Evolutionary conservation across 2,329 filamentous ascomycete genomes (phyloP).

Genomic region (Ophiostoma pallidulum): DNA sequence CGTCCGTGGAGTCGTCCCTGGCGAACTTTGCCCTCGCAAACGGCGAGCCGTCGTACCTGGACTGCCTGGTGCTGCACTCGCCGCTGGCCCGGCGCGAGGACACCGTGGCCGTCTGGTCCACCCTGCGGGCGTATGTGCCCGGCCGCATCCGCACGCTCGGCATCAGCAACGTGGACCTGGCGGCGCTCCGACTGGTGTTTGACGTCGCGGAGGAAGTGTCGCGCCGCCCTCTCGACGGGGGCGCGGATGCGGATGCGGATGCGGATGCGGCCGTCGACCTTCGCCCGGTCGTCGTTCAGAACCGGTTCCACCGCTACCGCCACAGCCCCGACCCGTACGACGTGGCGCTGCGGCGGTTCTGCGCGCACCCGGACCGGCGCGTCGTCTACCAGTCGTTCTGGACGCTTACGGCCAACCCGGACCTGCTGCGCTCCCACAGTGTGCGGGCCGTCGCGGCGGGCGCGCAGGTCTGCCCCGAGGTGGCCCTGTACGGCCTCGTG

Average conservation of each 20-base stretch:
- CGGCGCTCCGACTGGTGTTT: slow-evolving; percentile 45
- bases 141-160: slow-evolving; percentile 56
- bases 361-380: slow-evolving; percentile 22
- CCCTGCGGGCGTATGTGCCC: slow-evolving; percentile 59
- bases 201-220: slow-evolving; percentile 15
- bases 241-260: too few species aligned
- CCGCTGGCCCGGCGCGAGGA: slow-evolving; percentile 33
- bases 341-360: slow-evolving; percentile 43
- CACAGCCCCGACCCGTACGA: slow-evolving; percentile 42
- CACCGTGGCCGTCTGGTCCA: slow-evolving; percentile 55
- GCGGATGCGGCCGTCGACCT: neutral
- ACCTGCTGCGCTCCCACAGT: slow-evolving; percentile 33
- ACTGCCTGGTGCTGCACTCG: slow-evolving; percentile 70
- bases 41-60: slow-evolving; percentile 38
- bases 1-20: slow-evolving; percentile 59
- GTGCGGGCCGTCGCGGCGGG: slow-evolving; percentile 33
- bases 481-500: slow-evolving; percentile 39
- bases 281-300: slow-evolving; percentile 58
- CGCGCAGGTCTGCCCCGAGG: slow-evolving; percentile 28
- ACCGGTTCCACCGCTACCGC: slow-evolving; percentile 55
- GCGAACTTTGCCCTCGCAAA: slow-evolving; percentile 40
- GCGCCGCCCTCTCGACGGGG: too few species aligned
- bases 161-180: slow-evolving; percentile 62
- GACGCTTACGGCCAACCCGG: slow-evolving; percentile 40
- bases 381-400: slow-evolving; percentile 46